Evolutionary conservation across 306 rosid species (phyloP).

Genomic region (Cucumis cinereus): DNA sequence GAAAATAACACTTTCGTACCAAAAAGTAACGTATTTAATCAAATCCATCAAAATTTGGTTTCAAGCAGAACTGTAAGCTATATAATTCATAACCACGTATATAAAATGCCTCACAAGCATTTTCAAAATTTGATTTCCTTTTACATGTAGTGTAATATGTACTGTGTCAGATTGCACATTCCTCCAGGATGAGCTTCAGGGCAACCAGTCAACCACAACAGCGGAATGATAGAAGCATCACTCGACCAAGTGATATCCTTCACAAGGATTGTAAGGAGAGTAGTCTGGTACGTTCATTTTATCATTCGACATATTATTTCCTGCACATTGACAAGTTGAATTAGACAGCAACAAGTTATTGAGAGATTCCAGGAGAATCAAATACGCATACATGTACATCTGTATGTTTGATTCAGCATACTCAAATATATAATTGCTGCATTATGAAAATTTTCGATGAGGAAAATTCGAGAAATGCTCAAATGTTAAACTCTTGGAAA

Average conservation of each 20-base stretch:
- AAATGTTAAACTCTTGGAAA: not conserved
- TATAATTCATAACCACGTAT: not conserved
- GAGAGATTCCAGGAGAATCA: not conserved
- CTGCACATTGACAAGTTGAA: conserved; percentile 2
- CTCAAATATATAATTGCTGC: not conserved
- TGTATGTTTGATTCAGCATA: not conserved
- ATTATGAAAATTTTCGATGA: not conserved
- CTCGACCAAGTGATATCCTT: conserved; percentile 5
- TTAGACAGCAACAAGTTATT: not conserved
- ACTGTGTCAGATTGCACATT: not conserved
- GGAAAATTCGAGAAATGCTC: not conserved
- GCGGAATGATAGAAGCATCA: not conserved
- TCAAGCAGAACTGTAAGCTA: not conserved
- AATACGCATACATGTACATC: not conserved
- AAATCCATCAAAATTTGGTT: not conserved
- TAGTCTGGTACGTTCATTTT: conserved; percentile 4
- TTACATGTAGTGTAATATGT: conserved; percentile 1
- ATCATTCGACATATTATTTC: conserved; percentile 5
- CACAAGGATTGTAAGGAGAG: conserved; percentile 2
- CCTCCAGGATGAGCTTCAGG: not conserved
- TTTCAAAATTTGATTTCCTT: not conserved
- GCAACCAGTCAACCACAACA: not conserved
- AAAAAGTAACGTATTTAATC: not conserved
- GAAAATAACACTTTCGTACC: not conserved
- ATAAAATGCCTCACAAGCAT: not conserved